These are phyloP conservation scores for Leucocoprinus birnbaumii DNA, from an alignment of 768 basidiomycete genomes.

Conservation along the genomic window DNA sequence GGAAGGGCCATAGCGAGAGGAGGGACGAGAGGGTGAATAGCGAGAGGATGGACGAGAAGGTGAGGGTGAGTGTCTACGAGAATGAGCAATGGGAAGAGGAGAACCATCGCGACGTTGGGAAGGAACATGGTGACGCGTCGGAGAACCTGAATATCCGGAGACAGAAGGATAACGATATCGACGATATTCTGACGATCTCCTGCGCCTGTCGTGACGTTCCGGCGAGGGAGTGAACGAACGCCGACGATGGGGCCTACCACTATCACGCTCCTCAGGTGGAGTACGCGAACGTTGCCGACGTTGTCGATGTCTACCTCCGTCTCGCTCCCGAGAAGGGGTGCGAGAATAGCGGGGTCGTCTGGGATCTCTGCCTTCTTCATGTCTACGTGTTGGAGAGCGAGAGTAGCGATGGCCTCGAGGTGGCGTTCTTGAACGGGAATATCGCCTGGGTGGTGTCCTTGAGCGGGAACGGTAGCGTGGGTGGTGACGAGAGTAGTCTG, in stretches of 20 bases:
- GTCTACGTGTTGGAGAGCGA: not conserved
- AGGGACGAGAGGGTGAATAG: conserved; percentile 3
- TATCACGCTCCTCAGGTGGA: conserved; percentile 7
- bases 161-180: not conserved
- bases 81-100: conserved; percentile 21
- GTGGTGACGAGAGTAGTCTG: not conserved
- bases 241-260: conserved; percentile 2
- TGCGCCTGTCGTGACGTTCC: not conserved
- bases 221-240: conserved; percentile 17
- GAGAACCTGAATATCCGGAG: conserved; percentile 16
- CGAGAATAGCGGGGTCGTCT: conserved; percentile 4
- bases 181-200: not conserved
- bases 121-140: conserved; percentile 21
- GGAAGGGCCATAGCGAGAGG: too few relatives aligned
- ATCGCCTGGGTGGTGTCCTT: not conserved
- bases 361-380: not conserved
- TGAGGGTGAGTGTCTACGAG: conserved; percentile 7
- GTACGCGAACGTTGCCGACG: conserved; percentile 18
- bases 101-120: conserved; percentile 14
- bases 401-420: not conserved
- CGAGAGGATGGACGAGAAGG: conserved; percentile 3
- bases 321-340: not conserved
- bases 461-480: conserved; percentile 1
- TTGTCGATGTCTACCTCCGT: not conserved
- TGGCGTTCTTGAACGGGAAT: not conserved